Evolutionary conservation across 202 grass and related monocot species (phyloP).

Genomic region (Schoenoplectus tabernaemontani): DNA sequence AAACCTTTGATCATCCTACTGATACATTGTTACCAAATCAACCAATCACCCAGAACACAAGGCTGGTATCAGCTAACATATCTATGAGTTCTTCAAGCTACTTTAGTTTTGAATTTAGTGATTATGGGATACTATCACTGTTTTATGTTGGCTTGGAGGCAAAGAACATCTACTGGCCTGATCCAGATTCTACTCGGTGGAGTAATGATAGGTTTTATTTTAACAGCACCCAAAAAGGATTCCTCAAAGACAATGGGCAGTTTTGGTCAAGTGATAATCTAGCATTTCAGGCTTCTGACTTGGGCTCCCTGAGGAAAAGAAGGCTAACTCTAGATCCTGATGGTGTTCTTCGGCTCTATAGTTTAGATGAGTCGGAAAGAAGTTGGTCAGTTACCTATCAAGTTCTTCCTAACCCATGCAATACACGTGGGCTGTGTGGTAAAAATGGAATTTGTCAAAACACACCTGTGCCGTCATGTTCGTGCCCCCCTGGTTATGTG

Average conservation of each 20-base stretch:
- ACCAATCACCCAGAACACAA: conserved; percentile 11
- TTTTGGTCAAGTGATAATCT: conserved; percentile 34
- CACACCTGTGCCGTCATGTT: conserved; percentile 27
- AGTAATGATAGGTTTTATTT: conserved; percentile 39
- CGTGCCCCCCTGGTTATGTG: conserved; percentile 40
- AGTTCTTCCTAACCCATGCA: conserved; percentile 27
- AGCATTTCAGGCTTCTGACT: conserved; percentile 32
- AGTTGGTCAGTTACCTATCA: conserved; percentile 32
- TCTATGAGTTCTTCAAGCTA: conserved; percentile 14
- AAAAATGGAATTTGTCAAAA: conserved; percentile 43
- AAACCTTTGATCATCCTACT: conserved; percentile 49
- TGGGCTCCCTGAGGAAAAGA: conserved; percentile 25
- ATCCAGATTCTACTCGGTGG: conserved; percentile 36
- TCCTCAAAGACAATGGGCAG: conserved; percentile 20
- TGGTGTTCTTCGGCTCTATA: conserved; percentile 38
- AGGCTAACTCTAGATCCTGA: conserved; percentile 40
- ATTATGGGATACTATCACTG: conserved; percentile 39
- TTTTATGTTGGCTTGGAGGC: conserved; percentile 27
- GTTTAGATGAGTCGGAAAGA: conserved; percentile 18
- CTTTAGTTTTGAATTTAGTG: conserved; percentile 40
- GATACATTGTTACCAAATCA: conserved; percentile 46
- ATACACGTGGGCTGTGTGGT: conserved; percentile 35
- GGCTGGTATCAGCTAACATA: conserved; percentile 28
- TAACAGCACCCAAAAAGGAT: conserved; percentile 34
- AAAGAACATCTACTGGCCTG: conserved; percentile 46